phyloP scores from a whole-genome alignment of 306 rosid species.

The Citrullus amarus region DNA sequence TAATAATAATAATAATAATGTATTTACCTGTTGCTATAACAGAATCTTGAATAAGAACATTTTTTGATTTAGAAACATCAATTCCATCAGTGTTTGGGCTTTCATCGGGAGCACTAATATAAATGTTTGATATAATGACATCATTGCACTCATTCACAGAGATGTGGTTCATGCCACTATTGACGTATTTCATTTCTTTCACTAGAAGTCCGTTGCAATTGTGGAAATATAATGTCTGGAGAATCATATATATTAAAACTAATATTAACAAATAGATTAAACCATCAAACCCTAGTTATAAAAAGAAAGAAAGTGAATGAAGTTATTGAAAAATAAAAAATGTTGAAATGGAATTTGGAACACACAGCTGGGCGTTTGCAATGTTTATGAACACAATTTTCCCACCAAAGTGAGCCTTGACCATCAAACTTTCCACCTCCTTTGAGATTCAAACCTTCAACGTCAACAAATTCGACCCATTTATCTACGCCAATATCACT shows the following conservation, averaged over 20 bases:
- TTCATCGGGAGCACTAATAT: constrained; percentile 8
- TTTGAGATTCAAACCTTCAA: not conserved
- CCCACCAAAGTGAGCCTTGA: constrained; percentile 8
- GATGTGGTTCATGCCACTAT: constrained; percentile 15
- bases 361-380: constrained; percentile 3
- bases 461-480: constrained; percentile 2
- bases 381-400: not conserved
- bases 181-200: not conserved
- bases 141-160: not conserved
- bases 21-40: constrained; percentile 14
- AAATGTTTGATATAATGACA: not conserved
- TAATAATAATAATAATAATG: not conserved
- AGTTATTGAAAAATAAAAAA: no score
- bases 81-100: constrained; percentile 28
- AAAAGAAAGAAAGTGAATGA: not conserved
- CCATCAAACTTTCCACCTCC: constrained; percentile 14
- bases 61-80: not conserved
- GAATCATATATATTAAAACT: not conserved
- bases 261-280: not conserved
- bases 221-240: not conserved
- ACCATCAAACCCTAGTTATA: not conserved
- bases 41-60: constrained; percentile 6
- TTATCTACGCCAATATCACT: not conserved
- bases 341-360: no score
- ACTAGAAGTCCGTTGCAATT: not conserved